These are phyloP conservation scores for Colletotrichum sp. DNA, from an alignment of 2,329 filamentous ascomycete genomes.

Conservation along the genomic window DNA sequence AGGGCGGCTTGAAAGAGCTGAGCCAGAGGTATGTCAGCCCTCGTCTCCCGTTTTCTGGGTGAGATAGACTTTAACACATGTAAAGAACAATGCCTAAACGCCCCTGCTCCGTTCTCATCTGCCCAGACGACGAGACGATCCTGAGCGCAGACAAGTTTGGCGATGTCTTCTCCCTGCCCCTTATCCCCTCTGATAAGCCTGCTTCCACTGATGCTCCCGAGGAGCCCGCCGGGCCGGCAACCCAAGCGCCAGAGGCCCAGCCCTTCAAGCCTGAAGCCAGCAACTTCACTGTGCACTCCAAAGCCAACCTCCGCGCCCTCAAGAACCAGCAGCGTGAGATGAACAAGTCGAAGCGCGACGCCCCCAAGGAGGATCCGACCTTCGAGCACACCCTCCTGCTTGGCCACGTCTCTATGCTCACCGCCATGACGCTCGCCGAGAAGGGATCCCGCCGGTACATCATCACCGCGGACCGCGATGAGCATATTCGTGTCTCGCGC, in stretches of 20 bases:
- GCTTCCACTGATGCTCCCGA: slow-evolving; percentile 5
- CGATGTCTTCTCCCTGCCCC: slow-evolving; percentile 88
- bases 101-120: slow-evolving; percentile 76
- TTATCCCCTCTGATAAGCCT: slow-evolving; percentile 49
- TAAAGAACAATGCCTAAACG: slow-evolving; percentile 87
- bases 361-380: slow-evolving; percentile 41
- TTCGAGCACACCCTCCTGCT: slow-evolving; percentile 83
- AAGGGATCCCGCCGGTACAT: slow-evolving; percentile 52
- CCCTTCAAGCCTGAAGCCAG: slow-evolving; percentile 58
- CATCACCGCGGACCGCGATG: slow-evolving; percentile 61
- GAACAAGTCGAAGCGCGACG: slow-evolving; percentile 25
- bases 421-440: slow-evolving; percentile 67
- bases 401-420: slow-evolving; percentile 95
- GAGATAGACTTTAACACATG: slow-evolving; percentile 29
- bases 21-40: slow-evolving; percentile 69
- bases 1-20: slow-evolving; percentile 67
- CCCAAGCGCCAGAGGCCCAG: slow-evolving; percentile 24
- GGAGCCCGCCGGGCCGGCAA: slow-evolving; percentile 25
- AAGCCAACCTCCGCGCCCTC: slow-evolving; percentile 65
- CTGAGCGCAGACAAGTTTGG: slow-evolving; percentile 94
- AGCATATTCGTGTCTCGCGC: slow-evolving; percentile 87
- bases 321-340: slow-evolving; percentile 54
- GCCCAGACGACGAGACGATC: slow-evolving; percentile 73
- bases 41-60: neutral
- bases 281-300: slow-evolving; percentile 66